Conservation (phyloP, 495 filamentous ascomycete genomes). For the Aspergillus nanangensis region DNA sequence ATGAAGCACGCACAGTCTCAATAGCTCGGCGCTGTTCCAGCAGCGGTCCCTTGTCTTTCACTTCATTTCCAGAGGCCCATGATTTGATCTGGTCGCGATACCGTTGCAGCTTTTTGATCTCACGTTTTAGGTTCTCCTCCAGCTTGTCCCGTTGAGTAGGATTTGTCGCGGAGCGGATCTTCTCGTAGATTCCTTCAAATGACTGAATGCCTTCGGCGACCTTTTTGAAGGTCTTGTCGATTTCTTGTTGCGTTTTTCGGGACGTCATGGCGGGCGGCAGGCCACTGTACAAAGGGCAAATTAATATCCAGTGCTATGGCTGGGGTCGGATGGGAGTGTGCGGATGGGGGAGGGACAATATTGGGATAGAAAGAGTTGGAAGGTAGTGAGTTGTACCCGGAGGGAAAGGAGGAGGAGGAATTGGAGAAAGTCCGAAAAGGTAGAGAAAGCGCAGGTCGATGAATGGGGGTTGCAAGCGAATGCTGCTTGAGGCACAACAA, state of each 20-base stretch:
- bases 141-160: slow-evolving; percentile 95
- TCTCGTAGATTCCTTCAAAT: slow-evolving; percentile 93
- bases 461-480: neutral
- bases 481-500: neutral
- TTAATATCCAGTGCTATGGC: neutral
- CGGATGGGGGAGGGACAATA: too few species aligned
- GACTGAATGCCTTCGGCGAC: slow-evolving; percentile 85
- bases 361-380: too few species aligned
- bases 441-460: too few species aligned
- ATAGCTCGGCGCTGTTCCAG: slow-evolving; percentile 91
- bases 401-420: too few species aligned
- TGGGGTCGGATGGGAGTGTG: neutral
- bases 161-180: slow-evolving; percentile 86
- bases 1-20: slow-evolving; percentile 66
- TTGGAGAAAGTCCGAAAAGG: too few species aligned
- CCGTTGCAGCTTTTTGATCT: slow-evolving; percentile 99
- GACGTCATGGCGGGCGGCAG: slow-evolving; percentile 77
- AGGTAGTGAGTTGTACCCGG: too few species aligned
- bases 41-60: slow-evolving; percentile 96
- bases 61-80: slow-evolving; percentile 95
- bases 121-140: slow-evolving; percentile 94
- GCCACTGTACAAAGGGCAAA: slow-evolving; percentile 7
- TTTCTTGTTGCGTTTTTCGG: slow-evolving; percentile 92
- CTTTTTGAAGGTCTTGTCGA: slow-evolving; percentile 98
- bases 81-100: slow-evolving; percentile 98